Base-by-base conservation (phyloP, 805 yeast genomes). In the Candida morakotiae region DNA sequence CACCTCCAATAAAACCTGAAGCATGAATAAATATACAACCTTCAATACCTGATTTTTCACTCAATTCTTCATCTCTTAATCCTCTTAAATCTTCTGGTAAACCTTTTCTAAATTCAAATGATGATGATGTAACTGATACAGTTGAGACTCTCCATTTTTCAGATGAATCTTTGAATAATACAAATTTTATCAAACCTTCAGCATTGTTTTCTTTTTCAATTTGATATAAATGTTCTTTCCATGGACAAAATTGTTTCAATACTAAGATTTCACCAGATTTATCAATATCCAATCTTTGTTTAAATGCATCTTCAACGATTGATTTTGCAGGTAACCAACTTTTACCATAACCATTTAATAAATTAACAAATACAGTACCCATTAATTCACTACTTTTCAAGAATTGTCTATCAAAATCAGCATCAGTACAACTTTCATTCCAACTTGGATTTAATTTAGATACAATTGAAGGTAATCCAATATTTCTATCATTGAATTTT, bases 1-100 rank as follows among this genome's bases (percentile, higher is more conserved):
- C 87, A 37, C 98, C 98, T 31, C 98, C 98, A 53, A 93, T 93
- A 63, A 93, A 93, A 0, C 98, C 98, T 28, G 95, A 86, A 30
- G 98, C 96, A 52, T 93, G 98, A 40, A 93, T 79, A 55, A 93
- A 93, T 15, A 89, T 78, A 56, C 96, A 86, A 7, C 86, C 96
- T 22, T 77, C 79, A 38, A 93, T 76, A n/a, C 95, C 96, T 24
- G 87, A 69, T 47, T 73, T 65, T 46, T 79, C 68, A 47, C 84
- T 76, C 48, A 93, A 72, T 27, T 71, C 84, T 21, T 85, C 91
- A 56, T 93, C 98, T 57, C 98, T 79, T 32, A 89, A 66, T n/a
- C 98, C 98, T 68, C 98, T 78, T 87, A 96, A 85, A 14, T 78
- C 74, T 59, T 85, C 93, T 10, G 96, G 97, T 41, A 93, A 71